Evolutionary conservation across 352 stramenopile genomes (phyloP).

Genomic region (Phytophthora ohioensis): DNA sequence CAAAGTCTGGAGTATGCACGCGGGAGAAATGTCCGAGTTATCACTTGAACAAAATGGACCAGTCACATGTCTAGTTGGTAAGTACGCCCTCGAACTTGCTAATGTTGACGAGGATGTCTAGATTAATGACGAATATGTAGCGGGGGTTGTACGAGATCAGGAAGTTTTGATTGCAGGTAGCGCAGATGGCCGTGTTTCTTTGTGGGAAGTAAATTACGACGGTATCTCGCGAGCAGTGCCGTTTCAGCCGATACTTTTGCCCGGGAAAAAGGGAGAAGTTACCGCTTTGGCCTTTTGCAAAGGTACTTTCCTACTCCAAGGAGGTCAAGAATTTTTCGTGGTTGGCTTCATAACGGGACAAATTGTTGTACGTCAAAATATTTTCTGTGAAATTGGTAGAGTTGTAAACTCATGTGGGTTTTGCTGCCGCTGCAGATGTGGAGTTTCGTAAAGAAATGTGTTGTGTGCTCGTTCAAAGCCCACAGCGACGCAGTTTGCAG

Average conservation of each 20-base stretch:
- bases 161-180: conserved; percentile 70
- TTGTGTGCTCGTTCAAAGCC: conserved; percentile 59
- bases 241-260: conserved; percentile 27
- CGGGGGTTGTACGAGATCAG: conserved; percentile 56
- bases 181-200: conserved; percentile 52
- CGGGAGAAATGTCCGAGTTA: conserved; percentile 52
- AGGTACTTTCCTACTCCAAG: conserved; percentile 48
- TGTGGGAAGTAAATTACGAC: conserved; percentile 68
- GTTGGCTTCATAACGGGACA: conserved; percentile 60
- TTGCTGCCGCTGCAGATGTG: conserved; percentile 49
- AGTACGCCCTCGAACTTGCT: conserved; percentile 6
- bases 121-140: conserved; percentile 32
- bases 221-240: conserved; percentile 29
- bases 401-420: neutral
- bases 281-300: conserved; percentile 62
- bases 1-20: conserved; percentile 75
- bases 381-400: neutral
- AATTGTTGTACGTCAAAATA: conserved; percentile 46
- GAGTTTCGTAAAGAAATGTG: conserved; percentile 54
- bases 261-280: conserved; percentile 58
- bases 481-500: conserved; percentile 63
- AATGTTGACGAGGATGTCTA: neutral
- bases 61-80: conserved; percentile 64
- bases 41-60: conserved; percentile 39
- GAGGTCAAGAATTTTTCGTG: conserved; percentile 63